Conservation (phyloP, 768 basidiomycete genomes). For the Macrolepiota fuliginosa region DNA sequence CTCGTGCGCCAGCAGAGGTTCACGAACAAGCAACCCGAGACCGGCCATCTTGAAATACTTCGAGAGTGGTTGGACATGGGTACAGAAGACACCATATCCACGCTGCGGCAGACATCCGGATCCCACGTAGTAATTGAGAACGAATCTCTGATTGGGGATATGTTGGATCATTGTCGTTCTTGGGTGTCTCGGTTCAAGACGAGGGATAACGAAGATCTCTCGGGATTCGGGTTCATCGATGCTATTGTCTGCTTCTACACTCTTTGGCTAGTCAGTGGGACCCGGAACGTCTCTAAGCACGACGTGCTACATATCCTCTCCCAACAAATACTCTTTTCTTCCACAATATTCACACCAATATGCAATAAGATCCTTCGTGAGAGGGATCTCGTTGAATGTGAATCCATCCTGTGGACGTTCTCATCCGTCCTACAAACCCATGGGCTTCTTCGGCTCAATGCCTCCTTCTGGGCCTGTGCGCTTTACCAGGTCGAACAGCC, state of each 20-base stretch:
- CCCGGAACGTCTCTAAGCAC: not conserved
- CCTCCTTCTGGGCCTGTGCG: constrained; percentile 51
- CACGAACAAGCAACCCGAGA: not conserved
- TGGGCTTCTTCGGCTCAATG: constrained; percentile 39
- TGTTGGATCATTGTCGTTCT: constrained; percentile 1
- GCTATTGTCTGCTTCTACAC: constrained; percentile 1
- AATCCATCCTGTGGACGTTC: constrained; percentile 22
- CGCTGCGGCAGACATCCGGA: not conserved
- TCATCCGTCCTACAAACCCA: constrained; percentile 28
- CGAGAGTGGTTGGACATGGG: constrained; percentile 8
- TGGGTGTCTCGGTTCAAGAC: not conserved
- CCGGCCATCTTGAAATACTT: not conserved
- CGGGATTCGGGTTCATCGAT: not conserved
- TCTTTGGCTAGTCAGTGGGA: constrained; percentile 5
- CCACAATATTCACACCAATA: constrained; percentile 15
- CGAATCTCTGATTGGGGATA: not conserved
- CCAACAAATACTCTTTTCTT: constrained; percentile 1
- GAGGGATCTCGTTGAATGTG: constrained; percentile 14
- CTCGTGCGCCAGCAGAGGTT: not conserved
- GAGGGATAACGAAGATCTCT: not conserved
- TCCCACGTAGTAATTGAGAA: not conserved
- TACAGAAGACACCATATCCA: not conserved
- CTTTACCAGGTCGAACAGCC: constrained; percentile 43
- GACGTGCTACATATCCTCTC: constrained; percentile 1
- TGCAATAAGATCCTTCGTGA: not conserved